Conservation (phyloP, 225 moss, liverwort and hornwort species). For the Asterella californica region DNA sequence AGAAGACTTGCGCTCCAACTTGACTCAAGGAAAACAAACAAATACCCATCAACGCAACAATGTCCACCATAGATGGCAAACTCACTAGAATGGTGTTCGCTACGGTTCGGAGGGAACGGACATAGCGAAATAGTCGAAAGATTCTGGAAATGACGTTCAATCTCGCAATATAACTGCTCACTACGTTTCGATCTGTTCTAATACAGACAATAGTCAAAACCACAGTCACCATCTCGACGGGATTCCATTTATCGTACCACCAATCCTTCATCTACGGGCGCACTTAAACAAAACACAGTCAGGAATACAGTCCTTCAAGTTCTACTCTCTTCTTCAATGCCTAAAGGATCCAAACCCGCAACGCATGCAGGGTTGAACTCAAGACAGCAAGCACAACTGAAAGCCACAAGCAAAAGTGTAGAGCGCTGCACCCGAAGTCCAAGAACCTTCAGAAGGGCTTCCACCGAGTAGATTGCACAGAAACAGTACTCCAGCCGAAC, state of each 20-base stretch:
- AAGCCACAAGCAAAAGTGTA: background rate
- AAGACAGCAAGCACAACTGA: too few relatives aligned
- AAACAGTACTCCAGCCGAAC: constrained; percentile 42
- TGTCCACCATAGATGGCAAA: constrained; percentile 73
- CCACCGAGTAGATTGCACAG: constrained; percentile 42
- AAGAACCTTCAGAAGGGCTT: constrained; percentile 48
- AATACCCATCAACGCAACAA: constrained; percentile 60
- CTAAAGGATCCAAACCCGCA: too few relatives aligned
- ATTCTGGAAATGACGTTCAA: constrained; percentile 51
- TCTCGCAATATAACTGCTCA: constrained; percentile 17
- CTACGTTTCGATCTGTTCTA: constrained; percentile 20
- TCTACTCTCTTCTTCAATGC: too few relatives aligned
- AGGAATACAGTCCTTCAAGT: background rate
- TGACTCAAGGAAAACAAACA: constrained; percentile 46
- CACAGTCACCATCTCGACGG: constrained; percentile 45
- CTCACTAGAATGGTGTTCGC: constrained; percentile 59
- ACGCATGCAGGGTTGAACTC: too few relatives aligned
- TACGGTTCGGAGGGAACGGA: constrained; percentile 52
- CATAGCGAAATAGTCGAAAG: constrained; percentile 66
- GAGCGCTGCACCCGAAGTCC: constrained; percentile 53
- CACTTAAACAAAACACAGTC: background rate
- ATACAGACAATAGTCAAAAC: constrained; percentile 52
- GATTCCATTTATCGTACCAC: constrained; percentile 66
- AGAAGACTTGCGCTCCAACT: constrained; percentile 33
- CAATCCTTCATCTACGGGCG: constrained; percentile 56